Evolutionary conservation across 2,329 filamentous ascomycete genomes (phyloP), one percentile per base, ranked within the genome.

Genomic region (Graphiopsis chlorocephala): DNA sequence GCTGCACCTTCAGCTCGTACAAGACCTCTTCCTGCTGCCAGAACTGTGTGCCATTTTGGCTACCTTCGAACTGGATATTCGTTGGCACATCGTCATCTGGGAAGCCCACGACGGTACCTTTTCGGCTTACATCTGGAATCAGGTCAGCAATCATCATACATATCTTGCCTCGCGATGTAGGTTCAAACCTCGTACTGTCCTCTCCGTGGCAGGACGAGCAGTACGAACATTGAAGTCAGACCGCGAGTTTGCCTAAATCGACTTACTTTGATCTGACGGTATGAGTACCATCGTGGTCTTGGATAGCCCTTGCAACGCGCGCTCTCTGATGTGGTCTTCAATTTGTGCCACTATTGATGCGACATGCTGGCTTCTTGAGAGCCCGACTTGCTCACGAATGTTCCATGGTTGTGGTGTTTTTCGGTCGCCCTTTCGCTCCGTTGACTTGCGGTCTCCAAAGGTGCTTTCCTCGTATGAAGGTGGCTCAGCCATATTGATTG

Each of bases 1-100:
- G 64, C 48, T 72, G 72, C 35, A 68, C 52, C 64, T 64, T 66
- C 33, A 75, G 68, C 55, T 70, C 50, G 17, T 60, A 66, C 26
- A 75, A 29, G 29, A 72, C 71, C 66, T 73, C 72, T n/a, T 65
- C 35, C 61, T 77, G 74, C 38, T 67, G 68, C 75, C 75, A 77
- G 56, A 76, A 76, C 25, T 72, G 67, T 12, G 65, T 68, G 29
- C 67, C 66, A 33, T 76, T 72, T 28, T 69, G 67, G 23, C 66
- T 65, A 23, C 71, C 72, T 56, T 73, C 71, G 29, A 76, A 68
- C 50, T 74, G 71, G 20, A 74, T 67, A 20, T 71, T 29, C 2
- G 72, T 68, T 14, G 72, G 73, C 14, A 61, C 52, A 4, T 72
- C 70, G 56, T 70, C 71, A 25, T 71, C 69, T 2, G 67, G 29